Evolutionary conservation across 2,329 filamentous ascomycete genomes (phyloP).

Genomic region (Cladosporium halotolerans): DNA sequence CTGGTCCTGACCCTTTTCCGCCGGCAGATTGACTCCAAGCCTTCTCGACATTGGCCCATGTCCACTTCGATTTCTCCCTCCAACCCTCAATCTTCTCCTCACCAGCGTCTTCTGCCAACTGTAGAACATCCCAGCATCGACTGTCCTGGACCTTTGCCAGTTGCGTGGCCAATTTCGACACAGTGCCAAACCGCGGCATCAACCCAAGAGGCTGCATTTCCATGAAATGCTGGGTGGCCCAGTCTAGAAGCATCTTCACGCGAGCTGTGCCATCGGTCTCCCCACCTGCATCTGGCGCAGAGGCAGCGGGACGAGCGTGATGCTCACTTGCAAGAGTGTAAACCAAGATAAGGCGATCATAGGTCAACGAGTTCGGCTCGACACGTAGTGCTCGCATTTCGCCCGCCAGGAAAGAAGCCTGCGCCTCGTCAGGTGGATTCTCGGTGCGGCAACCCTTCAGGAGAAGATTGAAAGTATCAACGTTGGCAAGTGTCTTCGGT

Average conservation of each 20-base stretch:
- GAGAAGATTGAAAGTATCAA: constrained; percentile 57
- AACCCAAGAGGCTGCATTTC: constrained; percentile 29
- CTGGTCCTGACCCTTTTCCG: too few species aligned
- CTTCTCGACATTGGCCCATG: constrained; percentile 13
- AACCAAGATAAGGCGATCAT: constrained; percentile 55
- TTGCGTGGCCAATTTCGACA: constrained; percentile 22
- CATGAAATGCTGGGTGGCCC: constrained; percentile 27
- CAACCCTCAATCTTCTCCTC: constrained; percentile 23
- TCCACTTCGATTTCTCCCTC: constrained; percentile 21
- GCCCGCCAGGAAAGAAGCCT: constrained; percentile 55
- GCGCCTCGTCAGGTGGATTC: constrained; percentile 39
- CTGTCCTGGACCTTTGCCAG: constrained; percentile 24
- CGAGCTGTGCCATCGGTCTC: not conserved
- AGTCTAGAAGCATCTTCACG: constrained; percentile 23
- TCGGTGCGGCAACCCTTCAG: constrained; percentile 24
- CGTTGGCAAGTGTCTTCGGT: constrained; percentile 29
- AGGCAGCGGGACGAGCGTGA: not conserved
- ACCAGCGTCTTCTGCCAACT: constrained; percentile 23
- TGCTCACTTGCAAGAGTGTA: constrained; percentile 35
- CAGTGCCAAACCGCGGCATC: constrained; percentile 28
- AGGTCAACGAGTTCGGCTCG: constrained; percentile 52
- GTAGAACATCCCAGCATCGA: constrained; percentile 31
- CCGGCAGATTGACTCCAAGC: not conserved
- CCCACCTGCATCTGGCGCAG: not conserved
- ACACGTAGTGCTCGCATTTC: constrained; percentile 56